Conservation (phyloP, 257 asterid species). For the Jaltomata sinuosa region DNA sequence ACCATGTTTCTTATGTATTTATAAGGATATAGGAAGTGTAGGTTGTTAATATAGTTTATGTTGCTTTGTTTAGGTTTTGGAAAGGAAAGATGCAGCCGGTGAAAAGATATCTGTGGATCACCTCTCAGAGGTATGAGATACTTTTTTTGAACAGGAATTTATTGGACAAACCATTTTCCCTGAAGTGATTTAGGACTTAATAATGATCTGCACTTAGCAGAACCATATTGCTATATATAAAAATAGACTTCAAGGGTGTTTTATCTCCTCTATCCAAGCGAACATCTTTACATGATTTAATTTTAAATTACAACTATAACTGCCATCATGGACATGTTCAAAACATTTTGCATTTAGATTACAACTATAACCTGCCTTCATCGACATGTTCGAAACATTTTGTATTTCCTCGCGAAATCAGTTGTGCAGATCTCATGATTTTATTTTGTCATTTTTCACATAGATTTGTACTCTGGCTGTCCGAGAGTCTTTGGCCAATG, state of each 20-base stretch:
- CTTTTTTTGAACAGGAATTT: neutral
- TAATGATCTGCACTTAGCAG: neutral
- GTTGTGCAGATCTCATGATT: neutral
- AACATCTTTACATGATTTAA: neutral
- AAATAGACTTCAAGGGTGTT: neutral
- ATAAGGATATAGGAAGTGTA: neutral
- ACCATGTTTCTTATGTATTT: neutral
- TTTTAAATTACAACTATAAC: neutral
- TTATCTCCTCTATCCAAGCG: neutral
- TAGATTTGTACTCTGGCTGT: constrained; percentile 78
- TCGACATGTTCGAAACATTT: neutral
- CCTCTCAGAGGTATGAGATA: constrained; percentile 51
- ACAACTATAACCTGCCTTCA: neutral
- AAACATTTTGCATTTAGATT: neutral
- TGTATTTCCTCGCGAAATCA: neutral
- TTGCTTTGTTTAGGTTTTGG: constrained; percentile 48
- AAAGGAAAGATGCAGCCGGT: constrained; percentile 37
- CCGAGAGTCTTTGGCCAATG: constrained; percentile 33
- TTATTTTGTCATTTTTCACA: constrained; percentile 8
- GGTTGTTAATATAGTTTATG: neutral
- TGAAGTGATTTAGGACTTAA: neutral
- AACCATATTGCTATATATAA: neutral
- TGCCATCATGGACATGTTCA: neutral
- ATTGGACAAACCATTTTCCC: neutral
- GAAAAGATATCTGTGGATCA: constrained; percentile 42